A percentile compares a stretch with the other conserved stretches of the same genome.
phyloP scores from a whole-genome alignment of 768 basidiomycete species.

The Lyophyllum shimeji region DNA sequence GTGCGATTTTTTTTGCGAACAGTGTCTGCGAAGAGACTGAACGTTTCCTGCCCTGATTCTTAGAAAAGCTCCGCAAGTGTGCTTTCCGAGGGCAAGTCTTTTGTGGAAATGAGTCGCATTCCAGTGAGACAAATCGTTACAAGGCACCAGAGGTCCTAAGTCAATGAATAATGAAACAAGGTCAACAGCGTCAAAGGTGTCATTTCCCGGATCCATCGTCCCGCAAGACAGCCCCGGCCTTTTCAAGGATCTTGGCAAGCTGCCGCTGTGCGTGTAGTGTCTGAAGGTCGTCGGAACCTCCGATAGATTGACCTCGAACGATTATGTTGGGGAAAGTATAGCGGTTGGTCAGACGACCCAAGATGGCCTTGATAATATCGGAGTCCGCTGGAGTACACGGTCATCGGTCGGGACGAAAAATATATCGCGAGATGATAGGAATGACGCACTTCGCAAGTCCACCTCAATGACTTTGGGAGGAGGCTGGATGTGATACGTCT shows the following conservation, averaged over 20 bases:
- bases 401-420: background rate
- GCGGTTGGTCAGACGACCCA: constrained; percentile 64
- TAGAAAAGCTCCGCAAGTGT: too few species aligned
- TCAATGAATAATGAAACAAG: constrained; percentile 6
- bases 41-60: too few species aligned
- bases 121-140: background rate
- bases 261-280: constrained; percentile 47
- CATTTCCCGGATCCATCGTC: constrained; percentile 17
- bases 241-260: constrained; percentile 45
- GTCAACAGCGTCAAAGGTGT: background rate
- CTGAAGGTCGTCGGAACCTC: constrained; percentile 63
- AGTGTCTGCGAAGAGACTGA: too few species aligned
- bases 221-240: constrained; percentile 42
- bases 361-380: constrained; percentile 59
- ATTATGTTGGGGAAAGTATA: constrained; percentile 78
- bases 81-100: too few species aligned
- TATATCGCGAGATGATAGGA: background rate
- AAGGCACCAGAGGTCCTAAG: background rate
- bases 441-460: constrained; percentile 58
- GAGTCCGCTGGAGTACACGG: constrained; percentile 49
- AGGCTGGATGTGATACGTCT: constrained; percentile 58
- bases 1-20: too few species aligned
- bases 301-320: constrained; percentile 59
- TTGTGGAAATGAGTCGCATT: too few species aligned
- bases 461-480: constrained; percentile 73